These are phyloP conservation scores for Dryas alaskensis DNA, from an alignment of 306 rosid genomes.

Conservation along the genomic window DNA sequence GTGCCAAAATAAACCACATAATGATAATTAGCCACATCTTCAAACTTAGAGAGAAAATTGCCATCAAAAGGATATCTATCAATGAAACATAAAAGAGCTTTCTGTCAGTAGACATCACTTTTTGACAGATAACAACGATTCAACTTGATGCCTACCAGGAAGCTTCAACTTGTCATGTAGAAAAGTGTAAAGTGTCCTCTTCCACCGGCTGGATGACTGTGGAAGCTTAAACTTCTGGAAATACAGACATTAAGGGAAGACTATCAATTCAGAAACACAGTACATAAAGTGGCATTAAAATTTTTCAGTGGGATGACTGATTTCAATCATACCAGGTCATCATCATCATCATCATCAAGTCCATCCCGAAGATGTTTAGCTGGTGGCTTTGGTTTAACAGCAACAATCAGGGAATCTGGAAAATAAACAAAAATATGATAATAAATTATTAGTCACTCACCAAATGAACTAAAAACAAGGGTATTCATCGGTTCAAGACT, in stretches of 20 bases:
- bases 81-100: constrained; percentile 29
- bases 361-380: constrained; percentile 46
- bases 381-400: constrained; percentile 92
- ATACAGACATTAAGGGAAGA: constrained; percentile 28
- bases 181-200: constrained; percentile 67
- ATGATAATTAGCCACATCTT: constrained; percentile 70
- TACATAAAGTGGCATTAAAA: constrained; percentile 8
- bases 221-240: constrained; percentile 89
- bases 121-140: constrained; percentile 13
- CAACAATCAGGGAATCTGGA: constrained; percentile 76
- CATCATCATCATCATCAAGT: constrained; percentile 65
- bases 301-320: constrained; percentile 17
- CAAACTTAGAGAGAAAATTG: constrained; percentile 74
- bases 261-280: background rate
- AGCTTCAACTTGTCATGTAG: constrained; percentile 83
- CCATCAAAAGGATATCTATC: constrained; percentile 87
- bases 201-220: constrained; percentile 74
- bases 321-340: constrained; percentile 65
- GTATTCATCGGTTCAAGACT: too few species aligned
- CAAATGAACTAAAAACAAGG: background rate
- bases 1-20: constrained; percentile 88
- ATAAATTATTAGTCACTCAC: background rate
- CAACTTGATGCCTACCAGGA: constrained; percentile 55
- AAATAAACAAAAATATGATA: constrained; percentile 16
- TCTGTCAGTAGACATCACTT: constrained; percentile 32